A percentile compares a stretch with the other conserved stretches of the same genome.
phyloP scores from a whole-genome alignment of 306 rosid species.

The Lablab purpureus region DNA sequence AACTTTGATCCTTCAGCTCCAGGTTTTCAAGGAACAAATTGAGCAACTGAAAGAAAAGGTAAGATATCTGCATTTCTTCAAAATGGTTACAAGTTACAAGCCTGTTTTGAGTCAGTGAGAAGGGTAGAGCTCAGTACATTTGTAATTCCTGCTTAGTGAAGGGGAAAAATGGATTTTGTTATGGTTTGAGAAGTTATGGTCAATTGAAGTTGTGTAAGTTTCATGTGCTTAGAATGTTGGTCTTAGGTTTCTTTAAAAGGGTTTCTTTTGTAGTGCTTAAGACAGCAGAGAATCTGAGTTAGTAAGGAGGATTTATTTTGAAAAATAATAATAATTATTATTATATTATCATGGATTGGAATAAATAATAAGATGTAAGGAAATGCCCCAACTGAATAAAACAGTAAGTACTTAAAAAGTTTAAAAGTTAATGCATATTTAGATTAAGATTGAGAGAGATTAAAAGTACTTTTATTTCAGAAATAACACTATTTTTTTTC shows the following conservation, averaged over 20 bases:
- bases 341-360: no score
- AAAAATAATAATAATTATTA: no score
- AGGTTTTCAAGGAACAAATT: constrained; percentile 68
- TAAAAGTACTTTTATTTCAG: no score
- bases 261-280: neutral
- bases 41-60: constrained; percentile 50
- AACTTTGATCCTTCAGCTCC: constrained; percentile 54
- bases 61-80: neutral
- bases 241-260: neutral
- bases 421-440: no score
- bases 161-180: neutral
- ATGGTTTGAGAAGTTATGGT: no score
- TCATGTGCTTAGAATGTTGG: neutral
- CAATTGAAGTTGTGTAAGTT: no score
- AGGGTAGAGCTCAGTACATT: neutral
- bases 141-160: neutral
- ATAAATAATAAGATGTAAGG: no score
- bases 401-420: no score
- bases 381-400: no score
- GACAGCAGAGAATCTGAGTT: no score
- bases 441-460: neutral
- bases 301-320: no score
- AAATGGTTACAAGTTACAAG: neutral
- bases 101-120: neutral
- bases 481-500: no score